These are phyloP conservation scores for Trapa bicornis DNA, from an alignment of 345 rosid genomes.

Conservation along the genomic window DNA sequence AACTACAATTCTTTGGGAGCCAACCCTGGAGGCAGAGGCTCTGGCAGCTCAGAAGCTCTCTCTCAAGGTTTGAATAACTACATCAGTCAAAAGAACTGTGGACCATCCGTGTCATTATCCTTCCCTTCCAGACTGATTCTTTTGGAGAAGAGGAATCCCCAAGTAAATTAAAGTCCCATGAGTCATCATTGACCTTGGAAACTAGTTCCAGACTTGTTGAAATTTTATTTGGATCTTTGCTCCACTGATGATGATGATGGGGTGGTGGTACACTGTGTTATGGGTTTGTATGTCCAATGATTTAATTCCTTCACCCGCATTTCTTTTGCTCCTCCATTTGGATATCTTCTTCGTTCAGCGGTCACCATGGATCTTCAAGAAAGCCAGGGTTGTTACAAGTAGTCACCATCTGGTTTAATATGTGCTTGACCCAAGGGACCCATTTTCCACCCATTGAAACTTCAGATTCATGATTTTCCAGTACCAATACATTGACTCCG, in stretches of 20 bases:
- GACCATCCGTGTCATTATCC: conserved; percentile 7
- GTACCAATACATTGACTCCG: no score
- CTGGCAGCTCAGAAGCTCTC: conserved; percentile 77
- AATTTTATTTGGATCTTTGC: neutral
- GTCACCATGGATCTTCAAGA: no score
- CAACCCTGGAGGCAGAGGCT: conserved; percentile 73
- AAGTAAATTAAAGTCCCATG: conserved; percentile 23
- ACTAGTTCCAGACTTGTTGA: neutral
- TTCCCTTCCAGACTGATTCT: neutral
- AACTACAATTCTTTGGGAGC: conserved; percentile 69
- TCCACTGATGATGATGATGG: neutral
- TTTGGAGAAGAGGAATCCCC: conserved; percentile 6
- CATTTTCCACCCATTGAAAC: no score
- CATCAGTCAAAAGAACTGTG: neutral
- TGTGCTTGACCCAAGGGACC: no score
- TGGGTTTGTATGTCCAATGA: no score
- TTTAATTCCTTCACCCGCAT: no score
- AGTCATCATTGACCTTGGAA: neutral
- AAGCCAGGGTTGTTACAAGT: no score
- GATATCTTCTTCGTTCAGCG: no score
- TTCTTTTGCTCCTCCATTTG: no score
- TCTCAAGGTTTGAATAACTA: conserved; percentile 40
- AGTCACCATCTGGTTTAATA: no score
- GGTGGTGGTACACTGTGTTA: no score
- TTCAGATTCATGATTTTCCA: no score